Evolutionary conservation across 2,329 filamentous ascomycete genomes (phyloP), one percentile per base, ranked within the genome.

Genomic region (Alternaria novae-zelandiae): DNA sequence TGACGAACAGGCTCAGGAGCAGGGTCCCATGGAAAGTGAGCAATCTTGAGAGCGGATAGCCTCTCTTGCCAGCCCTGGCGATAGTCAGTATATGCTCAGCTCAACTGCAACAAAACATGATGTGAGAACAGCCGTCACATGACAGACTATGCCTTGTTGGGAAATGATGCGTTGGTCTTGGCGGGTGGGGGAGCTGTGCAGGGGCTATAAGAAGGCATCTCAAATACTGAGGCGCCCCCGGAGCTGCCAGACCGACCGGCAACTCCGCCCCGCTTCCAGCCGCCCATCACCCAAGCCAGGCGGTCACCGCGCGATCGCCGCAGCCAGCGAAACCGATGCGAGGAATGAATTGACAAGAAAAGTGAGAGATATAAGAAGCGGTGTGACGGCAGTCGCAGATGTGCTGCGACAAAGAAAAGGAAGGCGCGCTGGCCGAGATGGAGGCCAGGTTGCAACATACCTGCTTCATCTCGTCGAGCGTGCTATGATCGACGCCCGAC

Each of bases 21-120:
- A 46, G 96, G 95, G 78, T 99, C 96, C 96, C 96, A 99, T 11
- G 96, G 95, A 79, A 98, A 97, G 61, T 88, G 85, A 63, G 96
- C 96, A 65, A 98, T 91, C 70, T 91, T 89, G 69, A 96, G 89
- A 71, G 89, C 89, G 1, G 94, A 91, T 36, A 99, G 86, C 82
- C 96, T 97, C 74, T 90, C 86, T 85, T 98, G 94, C 96, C 96
- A 99, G 83, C 90, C 92, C 94, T 98, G 57, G 26, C 36, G 51
- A 20, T 57, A 55, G 75, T 73, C 62, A 70, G 68, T 60, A 60
- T 60, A 43, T 61, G 36, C 50, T 61, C 53, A 25, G 25, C 43
- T 56, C 57, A 17, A 49, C 65, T 17, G 47, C 36, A 60, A 43
- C 49, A 21, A 20, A 46, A 46, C 57, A 57, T 49, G 56, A 47